Evolutionary conservation across 192 early-diverging fungal species (phyloP).

Genomic region (Backusella parvicylindrica): DNA sequence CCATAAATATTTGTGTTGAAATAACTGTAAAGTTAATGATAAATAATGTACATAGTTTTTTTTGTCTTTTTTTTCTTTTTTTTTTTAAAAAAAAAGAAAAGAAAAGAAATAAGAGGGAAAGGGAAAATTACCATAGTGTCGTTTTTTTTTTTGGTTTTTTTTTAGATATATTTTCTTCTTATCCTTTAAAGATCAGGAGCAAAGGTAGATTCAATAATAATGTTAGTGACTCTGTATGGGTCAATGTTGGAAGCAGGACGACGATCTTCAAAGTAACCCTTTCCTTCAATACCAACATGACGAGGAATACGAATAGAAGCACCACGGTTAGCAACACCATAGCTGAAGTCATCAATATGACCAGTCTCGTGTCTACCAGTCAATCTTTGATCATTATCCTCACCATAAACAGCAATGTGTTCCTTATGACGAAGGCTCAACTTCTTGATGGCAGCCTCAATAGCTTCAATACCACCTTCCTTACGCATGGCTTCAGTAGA

Average conservation of each 20-base stretch:
- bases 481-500: constrained; percentile 49
- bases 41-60: background rate
- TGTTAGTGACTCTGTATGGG: constrained; percentile 49
- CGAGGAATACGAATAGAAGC: constrained; percentile 57
- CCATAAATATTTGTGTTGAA: background rate
- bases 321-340: constrained; percentile 54
- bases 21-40: background rate
- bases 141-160: background rate
- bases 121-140: background rate
- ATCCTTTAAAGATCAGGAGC: constrained; percentile 9
- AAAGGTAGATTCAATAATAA: constrained; percentile 43
- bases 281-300: constrained; percentile 48
- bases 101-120: background rate
- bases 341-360: constrained; percentile 45
- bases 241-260: constrained; percentile 57
- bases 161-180: background rate
- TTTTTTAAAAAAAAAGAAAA: too few species aligned
- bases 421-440: constrained; percentile 38
- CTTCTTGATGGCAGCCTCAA: constrained; percentile 53
- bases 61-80: too few species aligned
- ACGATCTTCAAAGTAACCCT: constrained; percentile 56
- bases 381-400: constrained; percentile 53
- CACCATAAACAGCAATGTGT: constrained; percentile 56
- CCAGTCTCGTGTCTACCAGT: constrained; percentile 55
- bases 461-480: constrained; percentile 45